These are phyloP conservation scores for Iodosphaeria phyllophila DNA, from an alignment of 2,329 filamentous ascomycete species.

Conservation along the genomic window DNA sequence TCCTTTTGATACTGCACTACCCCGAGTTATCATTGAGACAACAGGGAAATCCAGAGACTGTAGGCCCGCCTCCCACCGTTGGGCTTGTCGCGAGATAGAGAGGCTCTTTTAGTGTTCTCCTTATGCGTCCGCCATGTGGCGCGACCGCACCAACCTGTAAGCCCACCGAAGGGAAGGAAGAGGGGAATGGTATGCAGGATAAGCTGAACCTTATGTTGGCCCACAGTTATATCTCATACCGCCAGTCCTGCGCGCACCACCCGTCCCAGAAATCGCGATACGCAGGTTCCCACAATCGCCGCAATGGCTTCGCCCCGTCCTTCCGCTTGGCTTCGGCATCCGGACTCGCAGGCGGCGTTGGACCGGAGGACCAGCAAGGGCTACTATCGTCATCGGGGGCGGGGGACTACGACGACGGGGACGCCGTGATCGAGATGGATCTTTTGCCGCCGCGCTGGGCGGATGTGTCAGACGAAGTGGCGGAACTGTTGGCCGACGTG, in stretches of 20 bases:
- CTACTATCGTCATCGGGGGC: conserved; percentile 73
- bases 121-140: conserved; percentile 75
- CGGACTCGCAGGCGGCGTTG: conserved; percentile 28
- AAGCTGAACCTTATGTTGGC: no score
- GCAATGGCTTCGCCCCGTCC: conserved; percentile 43
- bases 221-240: conserved; percentile 87
- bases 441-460: conserved; percentile 88
- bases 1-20: no score
- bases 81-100: no score
- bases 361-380: conserved; percentile 51
- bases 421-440: conserved; percentile 97
- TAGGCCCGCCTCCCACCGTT: no score
- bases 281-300: conserved; percentile 25
- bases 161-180: no score
- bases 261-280: conserved; percentile 70
- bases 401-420: conserved; percentile 75
- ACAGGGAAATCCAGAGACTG: no score
- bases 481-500: conserved; percentile 63
- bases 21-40: no score
- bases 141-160: conserved; percentile 97
- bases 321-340: no score
- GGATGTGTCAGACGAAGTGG: conserved; percentile 85
- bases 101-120: no score
- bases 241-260: conserved; percentile 93
- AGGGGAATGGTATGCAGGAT: no score